phyloP scores from a whole-genome alignment of 768 basidiomycete genomes.

The Pleurotus sapidus region DNA sequence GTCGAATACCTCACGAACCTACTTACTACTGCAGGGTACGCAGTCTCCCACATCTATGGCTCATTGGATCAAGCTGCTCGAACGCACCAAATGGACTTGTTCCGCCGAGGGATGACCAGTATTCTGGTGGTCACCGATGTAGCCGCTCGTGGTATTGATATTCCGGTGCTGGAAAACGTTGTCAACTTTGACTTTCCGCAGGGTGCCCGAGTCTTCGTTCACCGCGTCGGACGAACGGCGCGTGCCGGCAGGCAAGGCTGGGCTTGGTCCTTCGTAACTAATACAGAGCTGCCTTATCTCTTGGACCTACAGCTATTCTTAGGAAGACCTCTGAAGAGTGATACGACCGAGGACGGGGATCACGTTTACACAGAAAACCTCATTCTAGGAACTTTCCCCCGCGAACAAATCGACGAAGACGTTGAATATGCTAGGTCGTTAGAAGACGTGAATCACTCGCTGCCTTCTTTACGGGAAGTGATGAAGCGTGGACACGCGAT shows the following conservation, averaged over 20 bases:
- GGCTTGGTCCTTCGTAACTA: slow-evolving; percentile 94
- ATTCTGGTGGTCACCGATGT: slow-evolving; percentile 97
- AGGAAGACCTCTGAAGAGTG: slow-evolving; percentile 66
- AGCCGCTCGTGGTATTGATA: slow-evolving; percentile 97
- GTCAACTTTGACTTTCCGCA: slow-evolving; percentile 98
- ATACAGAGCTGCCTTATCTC: slow-evolving; percentile 83
- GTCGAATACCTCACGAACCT: slow-evolving; percentile 90
- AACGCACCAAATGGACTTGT: slow-evolving; percentile 85
- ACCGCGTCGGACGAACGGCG: slow-evolving; percentile 96
- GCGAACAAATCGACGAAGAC: slow-evolving; percentile 78
- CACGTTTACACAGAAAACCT: slow-evolving; percentile 69
- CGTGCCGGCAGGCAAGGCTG: slow-evolving; percentile 92
- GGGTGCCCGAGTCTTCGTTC: slow-evolving; percentile 89
- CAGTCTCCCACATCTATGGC: slow-evolving; percentile 93
- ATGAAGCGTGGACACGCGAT: slow-evolving; percentile 88
- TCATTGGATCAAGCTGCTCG: slow-evolving; percentile 92
- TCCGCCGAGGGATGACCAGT: slow-evolving; percentile 74
- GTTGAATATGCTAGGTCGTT: slow-evolving; percentile 74
- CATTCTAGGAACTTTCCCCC: slow-evolving; percentile 79
- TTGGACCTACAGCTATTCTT: slow-evolving; percentile 93
- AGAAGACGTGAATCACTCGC: slow-evolving; percentile 59
- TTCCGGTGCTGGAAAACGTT: slow-evolving; percentile 94
- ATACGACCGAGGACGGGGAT: slow-evolving; percentile 48
- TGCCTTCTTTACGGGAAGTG: slow-evolving; percentile 70
- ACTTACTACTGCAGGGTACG: slow-evolving; percentile 77